phyloP scores from a whole-genome alignment of 2,329 filamentous ascomycete species.

The Eurotiales sp. region DNA sequence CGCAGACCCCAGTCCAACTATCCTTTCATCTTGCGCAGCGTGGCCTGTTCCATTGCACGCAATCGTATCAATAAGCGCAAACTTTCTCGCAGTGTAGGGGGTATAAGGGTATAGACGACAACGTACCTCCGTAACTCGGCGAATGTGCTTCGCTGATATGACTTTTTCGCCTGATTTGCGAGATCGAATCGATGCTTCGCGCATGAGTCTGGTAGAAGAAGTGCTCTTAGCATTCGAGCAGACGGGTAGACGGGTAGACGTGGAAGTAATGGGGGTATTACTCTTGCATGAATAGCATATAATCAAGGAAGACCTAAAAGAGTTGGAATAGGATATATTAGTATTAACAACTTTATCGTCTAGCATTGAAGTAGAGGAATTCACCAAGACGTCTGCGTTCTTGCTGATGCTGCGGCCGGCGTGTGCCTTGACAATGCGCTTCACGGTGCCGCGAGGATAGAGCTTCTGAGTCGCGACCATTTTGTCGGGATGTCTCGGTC shows the following conservation, averaged over 20 bases:
- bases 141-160: constrained; percentile 70
- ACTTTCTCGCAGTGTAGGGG: background rate
- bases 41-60: constrained; percentile 51
- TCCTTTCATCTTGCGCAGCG: constrained; percentile 65
- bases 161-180: constrained; percentile 70
- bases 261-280: constrained; percentile 25
- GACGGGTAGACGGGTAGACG: background rate
- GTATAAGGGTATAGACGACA: background rate
- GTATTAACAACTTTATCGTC: background rate
- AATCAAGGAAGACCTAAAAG: constrained; percentile 71
- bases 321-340: background rate
- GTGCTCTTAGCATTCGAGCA: no score
- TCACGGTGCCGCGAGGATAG: constrained; percentile 79
- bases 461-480: constrained; percentile 68
- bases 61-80: background rate
- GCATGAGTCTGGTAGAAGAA: constrained; percentile 59
- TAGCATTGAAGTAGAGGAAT: constrained; percentile 19
- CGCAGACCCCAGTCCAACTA: constrained; percentile 46
- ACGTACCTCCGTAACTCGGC: constrained; percentile 70
- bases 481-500: background rate
- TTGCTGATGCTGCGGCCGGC: constrained; percentile 75
- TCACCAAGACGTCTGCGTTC: constrained; percentile 79
- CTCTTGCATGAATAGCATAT: constrained; percentile 73
- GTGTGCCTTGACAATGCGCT: constrained; percentile 87
- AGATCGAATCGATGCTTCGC: constrained; percentile 72